Evolutionary conservation across 768 basidiomycete species (phyloP), one percentile per base, ranked within the genome.

Genomic region (Pleurotus salmoneostramineus): DNA sequence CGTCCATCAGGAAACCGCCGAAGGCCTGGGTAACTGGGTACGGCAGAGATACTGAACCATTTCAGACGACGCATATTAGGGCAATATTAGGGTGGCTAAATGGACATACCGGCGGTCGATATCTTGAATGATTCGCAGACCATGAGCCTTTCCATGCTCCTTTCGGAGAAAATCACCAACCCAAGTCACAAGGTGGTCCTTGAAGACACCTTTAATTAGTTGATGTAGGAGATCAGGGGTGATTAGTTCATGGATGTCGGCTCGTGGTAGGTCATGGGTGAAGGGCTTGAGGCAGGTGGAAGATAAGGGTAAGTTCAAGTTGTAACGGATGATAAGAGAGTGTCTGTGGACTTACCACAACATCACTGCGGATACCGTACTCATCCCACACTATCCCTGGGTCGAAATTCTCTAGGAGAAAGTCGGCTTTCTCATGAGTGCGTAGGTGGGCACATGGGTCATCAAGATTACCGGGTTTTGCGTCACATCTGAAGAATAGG

Each of bases 201-300:
- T 77, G 63, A 77, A 77, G 0, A 64, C 68, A 6, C 75, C 74
- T 58, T 77, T 77, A 63, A 77, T 74, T 3, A 78, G 27, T 60
- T 77, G 74, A 58, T 77, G 74, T 1, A 76, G 66, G 1, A 75
- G 62, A 59, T 75, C 72, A 1, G 74, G 71, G 7, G 70, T 48
- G 0, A 75, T 43, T 2, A 73, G 63, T 14, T 64, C 65, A 59
- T 74, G 68, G 42, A 74, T 74, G 59, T 76, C 69, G 0, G 74
- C 74, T 11, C 66, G 62, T 1, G 73, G 73, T 59, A 72, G 73
- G 21, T 56, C 44, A 56, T 65, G 47, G 1, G 69, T 73, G 56
- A 71, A 74, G 6, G 71, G 70, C 72, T 72, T 35, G n/a, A 45
- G 21, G 6, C 21, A 36, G 40, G 10, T n/a, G n/a, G n/a, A n/a